phyloP scores from a whole-genome alignment of 306 rosid species.

The Glycine soja region DNA sequence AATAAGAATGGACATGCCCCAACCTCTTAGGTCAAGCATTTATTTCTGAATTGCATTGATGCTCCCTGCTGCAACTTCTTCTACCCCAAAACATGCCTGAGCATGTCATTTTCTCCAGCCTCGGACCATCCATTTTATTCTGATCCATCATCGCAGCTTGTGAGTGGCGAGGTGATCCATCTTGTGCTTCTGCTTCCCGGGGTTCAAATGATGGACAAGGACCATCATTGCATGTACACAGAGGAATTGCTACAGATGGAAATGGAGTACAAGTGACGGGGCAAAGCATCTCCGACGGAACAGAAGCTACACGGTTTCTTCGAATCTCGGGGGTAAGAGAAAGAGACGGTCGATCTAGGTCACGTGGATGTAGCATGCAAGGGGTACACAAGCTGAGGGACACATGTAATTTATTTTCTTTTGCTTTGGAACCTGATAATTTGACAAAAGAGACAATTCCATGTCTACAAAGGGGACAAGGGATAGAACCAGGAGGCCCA shows the following conservation, averaged over 20 bases:
- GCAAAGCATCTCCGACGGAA: conserved; percentile 86
- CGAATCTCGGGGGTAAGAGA: conserved; percentile 68
- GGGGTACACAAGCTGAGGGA: conserved; percentile 87
- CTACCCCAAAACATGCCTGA: conserved; percentile 94
- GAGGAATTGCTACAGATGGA: conserved; percentile 85
- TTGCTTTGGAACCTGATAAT: conserved; percentile 71
- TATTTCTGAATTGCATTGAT: conserved; percentile 96
- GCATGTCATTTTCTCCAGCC: conserved; percentile 76
- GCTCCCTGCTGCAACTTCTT: conserved; percentile 97
- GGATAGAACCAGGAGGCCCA: conserved; percentile 85
- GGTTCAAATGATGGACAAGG: conserved; percentile 84
- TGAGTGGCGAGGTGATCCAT: conserved; percentile 57
- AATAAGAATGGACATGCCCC: conserved; percentile 27
- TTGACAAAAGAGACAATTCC: conserved; percentile 81
- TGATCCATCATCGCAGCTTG: conserved; percentile 61
- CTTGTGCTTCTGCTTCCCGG: conserved; percentile 64
- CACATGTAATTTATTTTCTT: conserved; percentile 64
- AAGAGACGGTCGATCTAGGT: conserved; percentile 61
- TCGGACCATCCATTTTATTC: conserved; percentile 80
- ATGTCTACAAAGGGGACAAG: conserved; percentile 90
- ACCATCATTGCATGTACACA: conserved; percentile 88
- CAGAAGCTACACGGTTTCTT: conserved; percentile 83
- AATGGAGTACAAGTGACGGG: conserved; percentile 94
- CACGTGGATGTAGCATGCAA: conserved; percentile 81
- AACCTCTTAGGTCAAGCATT: conserved; percentile 63